Base-by-base conservation (phyloP, 1,284 basidiomycete species). In the Cystobasidiaceae sp. region DNA sequence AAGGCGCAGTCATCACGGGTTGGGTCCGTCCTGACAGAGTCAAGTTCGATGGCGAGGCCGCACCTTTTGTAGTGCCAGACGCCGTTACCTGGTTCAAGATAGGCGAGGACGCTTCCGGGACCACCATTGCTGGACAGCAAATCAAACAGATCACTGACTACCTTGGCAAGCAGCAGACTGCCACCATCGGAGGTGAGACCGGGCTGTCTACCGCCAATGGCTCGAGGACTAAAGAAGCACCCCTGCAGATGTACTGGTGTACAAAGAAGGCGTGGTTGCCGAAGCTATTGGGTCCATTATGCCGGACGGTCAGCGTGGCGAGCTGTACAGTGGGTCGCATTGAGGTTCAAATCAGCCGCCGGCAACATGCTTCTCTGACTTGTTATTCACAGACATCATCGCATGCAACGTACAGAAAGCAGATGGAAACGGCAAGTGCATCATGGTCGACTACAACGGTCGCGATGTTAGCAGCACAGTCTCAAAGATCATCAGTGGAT, bases 391-490 rank as follows among this genome's bases (percentile, higher is more conserved):
- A 57, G 54, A 62, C 41, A 45, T 52, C 34, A 62, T 62, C n/a
- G 60, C 60, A n/a, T 62, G 60, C 60, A 62, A 62, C 43, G 60
- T 54, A 3, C 58, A 60, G 44, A 48, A 17, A 9, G 41, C 30
- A 32, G 44, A 27, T 21, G 60, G 49, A 25, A n/a, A n/a, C n/a
- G n/a, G n/a, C n/a, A 39, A 52, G 21, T 62, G 60, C 49, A 34
- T 44, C 25, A 41, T 62, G 34, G 50, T 62, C 13, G 60, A 62
- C 50, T 62, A 62, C 25, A 50, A 62, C 25, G 60, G 58, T 30
- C 39, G 17, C 6, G 44, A 57, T 3, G 43, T 45, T 9, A 57
- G 32, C 17, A 39, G 21, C 37, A 57, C 54, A 4, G 7, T 43
- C 21, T 43, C 54, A 2, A 45, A 43, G 17, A 27, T 33, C 7